Percentiles rank a stretch among this genome's conserved stretches.
phyloP scores from a whole-genome alignment of 1,284 basidiomycete genomes.

The Trametes pubescens region DNA sequence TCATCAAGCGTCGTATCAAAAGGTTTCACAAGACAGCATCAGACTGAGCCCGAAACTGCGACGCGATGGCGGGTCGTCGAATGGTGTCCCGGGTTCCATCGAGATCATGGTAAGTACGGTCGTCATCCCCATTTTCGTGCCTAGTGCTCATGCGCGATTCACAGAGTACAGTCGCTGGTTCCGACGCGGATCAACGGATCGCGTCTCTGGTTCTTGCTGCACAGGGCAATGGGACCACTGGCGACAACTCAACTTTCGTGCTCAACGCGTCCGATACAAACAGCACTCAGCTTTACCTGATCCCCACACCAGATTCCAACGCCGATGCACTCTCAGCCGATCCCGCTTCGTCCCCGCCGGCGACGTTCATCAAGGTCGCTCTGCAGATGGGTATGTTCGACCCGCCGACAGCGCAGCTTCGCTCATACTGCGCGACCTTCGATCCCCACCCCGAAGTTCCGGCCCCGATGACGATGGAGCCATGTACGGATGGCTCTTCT shows the following conservation, averaged over 20 bases:
- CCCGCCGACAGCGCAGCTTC: constrained; percentile 44
- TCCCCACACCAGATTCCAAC: constrained; percentile 38
- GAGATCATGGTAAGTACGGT: constrained; percentile 54
- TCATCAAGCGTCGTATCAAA: background rate
- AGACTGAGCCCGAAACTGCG: constrained; percentile 17
- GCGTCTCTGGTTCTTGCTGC: constrained; percentile 54
- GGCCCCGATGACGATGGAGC: constrained; percentile 57
- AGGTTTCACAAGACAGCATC: background rate
- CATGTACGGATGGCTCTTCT: constrained; percentile 45
- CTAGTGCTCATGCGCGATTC: background rate
- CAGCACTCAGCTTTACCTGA: constrained; percentile 59
- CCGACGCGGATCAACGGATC: constrained; percentile 44
- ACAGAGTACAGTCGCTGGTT: constrained; percentile 43
- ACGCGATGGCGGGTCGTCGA: constrained; percentile 23
- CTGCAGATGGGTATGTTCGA: constrained; percentile 58
- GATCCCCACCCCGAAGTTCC: constrained; percentile 57
- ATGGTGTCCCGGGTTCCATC: constrained; percentile 52
- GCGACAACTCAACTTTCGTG: constrained; percentile 46
- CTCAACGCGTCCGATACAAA: constrained; percentile 64
- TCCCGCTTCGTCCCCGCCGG: constrained; percentile 29
- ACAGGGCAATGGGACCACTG: constrained; percentile 28
- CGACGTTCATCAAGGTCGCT: constrained; percentile 46
- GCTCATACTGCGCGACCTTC: constrained; percentile 67
- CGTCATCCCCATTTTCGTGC: background rate
- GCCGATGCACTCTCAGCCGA: constrained; percentile 27